A percentile compares a stretch with the other conserved stretches of the same genome.
Conservation (phyloP, 2,329 filamentous ascomycete genomes). For the Microsporum canis region DNA sequence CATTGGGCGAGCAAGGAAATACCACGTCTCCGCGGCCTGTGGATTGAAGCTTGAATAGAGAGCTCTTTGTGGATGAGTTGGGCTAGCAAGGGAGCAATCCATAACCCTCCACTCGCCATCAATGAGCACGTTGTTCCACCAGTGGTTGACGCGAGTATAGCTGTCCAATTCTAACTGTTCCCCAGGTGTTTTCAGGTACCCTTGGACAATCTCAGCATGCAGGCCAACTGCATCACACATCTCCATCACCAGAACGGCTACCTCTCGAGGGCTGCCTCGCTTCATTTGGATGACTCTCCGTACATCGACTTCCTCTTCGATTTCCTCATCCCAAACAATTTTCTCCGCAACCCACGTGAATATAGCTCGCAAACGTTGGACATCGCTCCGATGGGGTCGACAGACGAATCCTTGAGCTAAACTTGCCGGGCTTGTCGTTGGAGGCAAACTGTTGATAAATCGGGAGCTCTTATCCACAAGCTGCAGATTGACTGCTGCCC, state of each 20-base stretch:
- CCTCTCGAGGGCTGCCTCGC: conserved; percentile 77
- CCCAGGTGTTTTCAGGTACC: conserved; percentile 82
- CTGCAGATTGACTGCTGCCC: conserved; percentile 63
- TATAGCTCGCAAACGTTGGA: conserved; percentile 83
- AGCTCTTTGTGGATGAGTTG: conserved; percentile 70
- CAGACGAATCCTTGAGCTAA: conserved; percentile 88
- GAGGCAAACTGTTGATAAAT: conserved; percentile 73
- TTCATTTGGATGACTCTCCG: conserved; percentile 72
- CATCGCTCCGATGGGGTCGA: conserved; percentile 84
- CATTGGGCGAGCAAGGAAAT: conserved; percentile 79
- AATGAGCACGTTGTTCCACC: conserved; percentile 90
- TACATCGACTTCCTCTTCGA: conserved; percentile 65
- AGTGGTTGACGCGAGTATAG: conserved; percentile 84
- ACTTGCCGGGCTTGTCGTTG: conserved; percentile 67
- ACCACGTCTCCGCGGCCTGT: conserved; percentile 71
- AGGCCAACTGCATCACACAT: conserved; percentile 90
- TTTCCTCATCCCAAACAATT: conserved; percentile 89
- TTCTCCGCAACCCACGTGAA: conserved; percentile 98
- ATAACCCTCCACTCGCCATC: conserved; percentile 95
- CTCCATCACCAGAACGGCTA: conserved; percentile 74
- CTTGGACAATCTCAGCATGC: conserved; percentile 73
- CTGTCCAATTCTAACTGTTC: conserved; percentile 70
- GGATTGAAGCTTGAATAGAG: conserved; percentile 63
- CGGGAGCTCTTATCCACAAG: conserved; percentile 93
- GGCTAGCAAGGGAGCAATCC: conserved; percentile 83